A percentile compares a stretch with the other conserved stretches of the same genome.
phyloP scores from a whole-genome alignment of 768 basidiomycete genomes.

The Coprinellus micaceus region DNA sequence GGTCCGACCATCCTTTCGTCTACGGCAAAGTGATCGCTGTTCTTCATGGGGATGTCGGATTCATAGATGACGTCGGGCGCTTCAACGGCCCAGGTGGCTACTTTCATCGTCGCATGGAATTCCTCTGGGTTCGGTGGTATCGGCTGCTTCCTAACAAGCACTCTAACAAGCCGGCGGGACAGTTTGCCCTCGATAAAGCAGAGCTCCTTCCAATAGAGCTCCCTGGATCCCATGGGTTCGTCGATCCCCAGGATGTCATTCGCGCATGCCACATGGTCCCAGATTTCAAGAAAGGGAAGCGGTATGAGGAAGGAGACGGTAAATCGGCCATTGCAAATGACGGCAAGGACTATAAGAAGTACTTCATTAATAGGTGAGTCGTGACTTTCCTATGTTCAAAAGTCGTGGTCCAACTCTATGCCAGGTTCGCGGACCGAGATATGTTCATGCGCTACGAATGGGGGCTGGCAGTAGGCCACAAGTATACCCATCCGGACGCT shows the following conservation, averaged over 20 bases:
- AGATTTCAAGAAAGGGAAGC: background rate
- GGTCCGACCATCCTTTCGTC: background rate
- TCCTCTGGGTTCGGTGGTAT: conserved; percentile 3
- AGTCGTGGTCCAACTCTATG: no score
- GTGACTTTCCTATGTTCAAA: background rate
- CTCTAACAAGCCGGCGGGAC: background rate
- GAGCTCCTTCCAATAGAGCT: background rate
- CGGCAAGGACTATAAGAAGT: background rate
- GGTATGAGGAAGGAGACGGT: background rate
- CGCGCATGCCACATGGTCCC: background rate
- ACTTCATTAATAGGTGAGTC: background rate
- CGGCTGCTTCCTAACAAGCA: background rate
- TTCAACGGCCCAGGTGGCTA: no score
- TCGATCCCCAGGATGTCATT: background rate
- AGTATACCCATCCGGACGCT: background rate
- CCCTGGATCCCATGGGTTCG: background rate
- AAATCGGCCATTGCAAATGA: background rate
- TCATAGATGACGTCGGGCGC: background rate
- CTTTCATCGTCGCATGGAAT: background rate
- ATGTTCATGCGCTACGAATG: conserved; percentile 1
- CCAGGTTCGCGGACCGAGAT: background rate
- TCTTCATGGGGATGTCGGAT: background rate
- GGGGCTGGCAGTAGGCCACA: background rate
- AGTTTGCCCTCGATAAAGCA: background rate
- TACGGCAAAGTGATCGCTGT: conserved; percentile 1